Base-by-base conservation (phyloP, 106 monocot genomes). In the Chionographis japonica region DNA sequence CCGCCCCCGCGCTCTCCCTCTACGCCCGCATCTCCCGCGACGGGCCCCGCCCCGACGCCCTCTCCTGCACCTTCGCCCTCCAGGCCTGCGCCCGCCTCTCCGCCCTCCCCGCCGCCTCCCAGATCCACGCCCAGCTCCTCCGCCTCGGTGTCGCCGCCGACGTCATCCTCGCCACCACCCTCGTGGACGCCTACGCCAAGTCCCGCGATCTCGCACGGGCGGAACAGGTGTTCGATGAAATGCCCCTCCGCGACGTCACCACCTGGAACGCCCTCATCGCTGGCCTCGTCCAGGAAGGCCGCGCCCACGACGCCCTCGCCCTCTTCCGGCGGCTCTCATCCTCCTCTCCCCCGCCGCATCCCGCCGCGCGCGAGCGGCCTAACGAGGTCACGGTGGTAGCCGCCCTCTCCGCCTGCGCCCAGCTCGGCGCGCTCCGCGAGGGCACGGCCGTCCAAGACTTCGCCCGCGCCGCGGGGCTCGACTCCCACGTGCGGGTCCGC, bases 231-330 rank as follows among this genome's bases (percentile, higher is more conserved):
- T 91, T 95, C 74, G 84, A 88, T 35, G 94, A 95, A 81, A 95
- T 95, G 85, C 58, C 77, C 6, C 0, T 46, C 1, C 72, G 79
- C 15, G 94, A 91, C 68, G 77, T 95, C 46, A 76, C 94, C 37
- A 78, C 94, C 8, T 95, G 88, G 91, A 95, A 95, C 70, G 81
- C 88, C 16, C 77, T 95, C 37, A 78, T 91, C 27, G 20, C 74
- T 10, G 86, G 85, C 54, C 74, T 95, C 37, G 78, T 83, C 3
- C 51, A 27, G 8, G 75, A 81, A 8, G 56, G 58, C 46, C 79
- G 86, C 6, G 72, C 95, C n/a, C 74, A 75, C 49, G 79, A 88
- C 10, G 86, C 91, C 1, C 56, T 95, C 16, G 52, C 57, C 37
- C 65, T 86, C 43, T 95, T 95, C 62, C 67, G 40, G 18, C 62